Evolutionary conservation across 257 asterid species (phyloP), one percentile per base, ranked within the genome.

Genomic region (Fraxinus excelsior): DNA sequence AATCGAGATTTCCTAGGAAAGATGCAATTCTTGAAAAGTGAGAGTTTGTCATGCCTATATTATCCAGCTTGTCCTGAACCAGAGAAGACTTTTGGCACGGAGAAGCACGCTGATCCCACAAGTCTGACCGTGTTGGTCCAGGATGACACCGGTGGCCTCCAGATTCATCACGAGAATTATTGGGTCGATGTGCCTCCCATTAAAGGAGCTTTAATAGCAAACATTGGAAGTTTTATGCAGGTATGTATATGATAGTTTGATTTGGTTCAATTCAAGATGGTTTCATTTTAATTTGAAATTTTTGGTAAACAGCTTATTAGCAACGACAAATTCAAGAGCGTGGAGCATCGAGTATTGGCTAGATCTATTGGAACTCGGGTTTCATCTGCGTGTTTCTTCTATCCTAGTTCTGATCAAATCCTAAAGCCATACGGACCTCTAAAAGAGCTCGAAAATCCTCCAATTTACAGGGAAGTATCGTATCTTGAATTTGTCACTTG

Each of bases 21-120:
- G 64, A 82, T 84, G 42, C 82, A 86, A 14, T 85, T 90, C 81
- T 80, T 88, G 86, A 86, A 86, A 71, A 85, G 93, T 31, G 86
- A 83, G 31, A 83, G 84, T 13, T 51, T 91, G 32, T 67, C 89
- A 0, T 91, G 96, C 79, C 84, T 86, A 1, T 91, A 93, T 29
- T 91, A 93, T 80, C 96, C 94, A 18, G 73, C 93, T 40, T 87
- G 91, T 65, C 98, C 98, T 3, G 90, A 93, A 74, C 97, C 98
- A 0, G 85, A 90, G 12, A 78, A 64, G 70, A 84, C 90, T 0
- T 53, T 87, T 4, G 97, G 94, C 70, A 80, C 90, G 26, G 82
- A 70, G 40, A 79, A 75, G 76, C 98, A 93, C 80, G 85, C 90
- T 0, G 98, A 93, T 79, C 83, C 94, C 13, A 87, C 92, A 0